Conservation (phyloP, 202 grass and related monocot species). For the Musa balbisiana region DNA sequence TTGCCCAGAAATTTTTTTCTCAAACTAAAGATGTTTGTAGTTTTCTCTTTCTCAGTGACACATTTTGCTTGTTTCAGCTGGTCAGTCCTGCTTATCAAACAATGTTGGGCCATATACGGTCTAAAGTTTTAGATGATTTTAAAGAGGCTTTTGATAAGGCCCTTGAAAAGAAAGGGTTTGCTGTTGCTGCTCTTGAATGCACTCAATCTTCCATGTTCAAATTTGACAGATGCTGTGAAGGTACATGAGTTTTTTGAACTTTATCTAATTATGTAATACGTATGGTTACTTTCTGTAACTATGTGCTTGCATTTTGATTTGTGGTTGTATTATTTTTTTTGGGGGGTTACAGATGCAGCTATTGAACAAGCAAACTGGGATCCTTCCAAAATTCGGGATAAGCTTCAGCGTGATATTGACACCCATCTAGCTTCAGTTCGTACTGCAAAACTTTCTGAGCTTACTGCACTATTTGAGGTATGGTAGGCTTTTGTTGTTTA, state of each 20-base stretch:
- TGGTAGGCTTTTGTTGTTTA: constrained; percentile 3
- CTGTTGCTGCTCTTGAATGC: constrained; percentile 51
- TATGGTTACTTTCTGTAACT: neutral
- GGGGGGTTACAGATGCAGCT: constrained; percentile 59
- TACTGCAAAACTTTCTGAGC: constrained; percentile 61
- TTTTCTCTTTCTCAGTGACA: neutral
- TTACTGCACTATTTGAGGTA: constrained; percentile 78
- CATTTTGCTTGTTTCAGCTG: constrained; percentile 33
- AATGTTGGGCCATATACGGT: constrained; percentile 68
- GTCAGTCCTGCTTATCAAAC: constrained; percentile 89
- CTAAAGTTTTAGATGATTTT: constrained; percentile 71
- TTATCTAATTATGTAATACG: constrained; percentile 1
- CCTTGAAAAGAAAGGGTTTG: constrained; percentile 68
- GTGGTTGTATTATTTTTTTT: constrained; percentile 19
- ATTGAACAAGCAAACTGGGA: constrained; percentile 94
- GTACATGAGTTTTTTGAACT: constrained; percentile 39
- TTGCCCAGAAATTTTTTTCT: too few species aligned
- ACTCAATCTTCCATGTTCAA: constrained; percentile 53
- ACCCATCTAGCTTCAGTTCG: constrained; percentile 69
- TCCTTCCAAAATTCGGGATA: constrained; percentile 74
- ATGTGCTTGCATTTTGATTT: neutral
- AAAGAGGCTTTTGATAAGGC: constrained; percentile 77
- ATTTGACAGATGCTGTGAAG: constrained; percentile 87
- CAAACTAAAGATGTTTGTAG: neutral
- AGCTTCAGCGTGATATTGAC: constrained; percentile 94